Evolutionary conservation across 2,329 filamentous ascomycete species (phyloP), one percentile per base, ranked within the genome.

Genomic region (Arthroderma uncinatum): DNA sequence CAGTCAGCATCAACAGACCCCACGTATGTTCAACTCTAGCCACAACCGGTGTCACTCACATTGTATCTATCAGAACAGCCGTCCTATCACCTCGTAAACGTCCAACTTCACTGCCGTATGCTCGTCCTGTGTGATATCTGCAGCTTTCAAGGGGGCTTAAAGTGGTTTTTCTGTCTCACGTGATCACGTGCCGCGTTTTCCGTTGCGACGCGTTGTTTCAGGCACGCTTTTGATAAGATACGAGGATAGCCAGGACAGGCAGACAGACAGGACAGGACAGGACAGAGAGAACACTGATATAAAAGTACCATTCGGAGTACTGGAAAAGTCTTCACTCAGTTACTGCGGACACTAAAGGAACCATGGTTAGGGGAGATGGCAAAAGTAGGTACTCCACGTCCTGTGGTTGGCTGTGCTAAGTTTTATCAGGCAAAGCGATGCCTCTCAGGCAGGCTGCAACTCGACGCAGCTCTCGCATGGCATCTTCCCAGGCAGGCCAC

Each of bases 111-210:
- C 6, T 5, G 33, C 33, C 33, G 21, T 21, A 4, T 23, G 10
- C 23, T 48, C 3, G 44, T 48, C 44, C 10, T 8, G 10, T 42
- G 12, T 14, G 9, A 48, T 48, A 21, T 48, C 44, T 44, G 16
- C 40, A 19, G 10, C 44, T 25, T 30, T 21, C 5, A 10, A n/a
- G 25, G 25, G n/a, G 8, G 55, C 40, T 50, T 59, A 36, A 62
- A 62, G 60, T 56, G 61, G 57, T 34, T 57, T 57, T 48, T 9
- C 7, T 7, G 7, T 2, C 16, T 52, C 61, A 62, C 60, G 61
- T 62, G 61, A 59, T 10, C 57, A 60, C 61, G 61, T 58, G 61
- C 52, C 55, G 54, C 61, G 61, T 60, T 56, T 60, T 60, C 55
- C 52, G 21, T 47, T 23, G 4, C 30, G 33, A 58, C 61, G 61